Evolutionary conservation across 768 basidiomycete genomes (phyloP), one percentile per base, ranked within the genome.

Genomic region (Lactarius akahatsu): DNA sequence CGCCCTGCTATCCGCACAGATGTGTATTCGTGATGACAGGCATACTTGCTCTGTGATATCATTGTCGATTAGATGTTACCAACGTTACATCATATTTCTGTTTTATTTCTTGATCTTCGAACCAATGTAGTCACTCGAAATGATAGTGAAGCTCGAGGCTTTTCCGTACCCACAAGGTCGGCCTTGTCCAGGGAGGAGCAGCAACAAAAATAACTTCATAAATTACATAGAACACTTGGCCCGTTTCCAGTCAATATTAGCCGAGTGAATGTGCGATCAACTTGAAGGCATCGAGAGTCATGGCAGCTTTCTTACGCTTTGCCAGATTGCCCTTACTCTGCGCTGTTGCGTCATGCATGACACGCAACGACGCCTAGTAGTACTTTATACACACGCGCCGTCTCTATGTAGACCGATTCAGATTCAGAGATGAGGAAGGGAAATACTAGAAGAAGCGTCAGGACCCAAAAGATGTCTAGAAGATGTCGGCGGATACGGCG

Each of bases 281-380:
- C n/a, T n/a, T n/a, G n/a, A n/a, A n/a, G 1, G 91, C 91, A 63
- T 85, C 91, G 52, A 94, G 81, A 2, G 88, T 88, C 64, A 94
- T 32, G 32, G 32, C 32, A 32, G 4, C 32, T 32, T 32, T 32
- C 32, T 32, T 32, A 32, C 32, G 32, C 32, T 7, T 32, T 32
- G 32, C 32, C 32, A 32, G 32, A 32, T 32, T 32, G 32, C 32
- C 32, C 32, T 32, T 32, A 32, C 32, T 30, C 30, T 32, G 32
- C 32, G 32, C 32, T 32, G 32, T 32, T 32, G 32, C 32, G 32
- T 32, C 32, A 32, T 30, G 30, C 30, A 30, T 32, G 32, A 32
- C 6, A 32, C 32, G 32, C 32, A 32, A 32, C 32, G 32, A 32
- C 32, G 32, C 32, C 30, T 30, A 30, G 30, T 30, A 30, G 30